Evolutionary conservation across 371 early-diverging fungal species (phyloP).

Genomic region (Lichtheimia ornata): DNA sequence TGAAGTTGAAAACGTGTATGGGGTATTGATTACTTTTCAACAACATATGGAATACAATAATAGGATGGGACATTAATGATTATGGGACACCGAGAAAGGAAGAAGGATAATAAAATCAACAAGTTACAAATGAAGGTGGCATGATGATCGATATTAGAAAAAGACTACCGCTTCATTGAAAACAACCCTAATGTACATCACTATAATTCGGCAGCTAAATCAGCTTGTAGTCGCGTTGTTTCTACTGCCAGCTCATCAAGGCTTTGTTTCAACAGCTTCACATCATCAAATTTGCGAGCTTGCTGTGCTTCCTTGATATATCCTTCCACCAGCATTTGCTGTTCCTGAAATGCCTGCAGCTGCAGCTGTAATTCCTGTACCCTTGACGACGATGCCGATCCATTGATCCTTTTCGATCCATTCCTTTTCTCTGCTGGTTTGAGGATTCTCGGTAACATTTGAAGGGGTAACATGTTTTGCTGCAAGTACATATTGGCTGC

Average conservation of each 20-base stretch:
- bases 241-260: constrained; percentile 76
- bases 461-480: constrained; percentile 85
- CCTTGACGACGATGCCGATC: background rate
- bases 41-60: too few relatives aligned
- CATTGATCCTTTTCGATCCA: constrained; percentile 9
- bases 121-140: too few relatives aligned
- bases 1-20: too few relatives aligned
- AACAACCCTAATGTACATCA: too few relatives aligned
- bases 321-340: constrained; percentile 64
- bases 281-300: constrained; percentile 85
- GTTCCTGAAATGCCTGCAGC: constrained; percentile 72
- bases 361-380: constrained; percentile 49
- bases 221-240: constrained; percentile 44
- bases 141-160: too few relatives aligned
- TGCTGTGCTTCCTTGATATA: constrained; percentile 75
- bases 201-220: background rate
- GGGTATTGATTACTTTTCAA: too few relatives aligned
- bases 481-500: constrained; percentile 81
- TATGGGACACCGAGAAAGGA: too few relatives aligned
- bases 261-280: constrained; percentile 67
- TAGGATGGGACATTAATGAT: too few relatives aligned
- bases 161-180: too few relatives aligned
- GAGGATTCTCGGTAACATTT: constrained; percentile 74
- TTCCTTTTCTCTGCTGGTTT: constrained; percentile 27
- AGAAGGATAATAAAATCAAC: too few relatives aligned